Conservation (phyloP, 176 grass and related monocot species). For the Themeda triandra region DNA sequence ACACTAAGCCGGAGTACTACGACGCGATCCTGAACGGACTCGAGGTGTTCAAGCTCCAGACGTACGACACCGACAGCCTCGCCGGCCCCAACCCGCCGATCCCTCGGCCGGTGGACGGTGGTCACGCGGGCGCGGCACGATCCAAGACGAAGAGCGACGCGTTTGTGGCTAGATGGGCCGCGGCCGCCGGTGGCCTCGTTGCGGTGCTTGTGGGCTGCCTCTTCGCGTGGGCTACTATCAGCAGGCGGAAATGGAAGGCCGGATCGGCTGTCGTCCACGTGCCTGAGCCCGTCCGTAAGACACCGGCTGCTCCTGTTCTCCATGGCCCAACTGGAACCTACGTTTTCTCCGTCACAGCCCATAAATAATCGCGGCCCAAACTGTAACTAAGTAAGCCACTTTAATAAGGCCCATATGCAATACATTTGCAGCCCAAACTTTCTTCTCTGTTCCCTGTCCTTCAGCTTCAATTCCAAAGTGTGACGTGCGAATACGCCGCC, state of each 20-base stretch:
- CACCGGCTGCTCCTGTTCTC: neutral
- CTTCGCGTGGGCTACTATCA: neutral
- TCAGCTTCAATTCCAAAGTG: neutral
- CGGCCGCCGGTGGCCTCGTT: neutral
- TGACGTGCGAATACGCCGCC: neutral
- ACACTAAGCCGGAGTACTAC: slow-evolving; percentile 9
- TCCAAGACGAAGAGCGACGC: neutral
- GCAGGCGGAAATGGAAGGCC: neutral
- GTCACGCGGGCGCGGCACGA: neutral
- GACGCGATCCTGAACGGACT: slow-evolving; percentile 50
- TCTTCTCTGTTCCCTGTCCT: neutral
- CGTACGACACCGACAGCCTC: slow-evolving; percentile 16
- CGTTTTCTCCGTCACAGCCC: neutral
- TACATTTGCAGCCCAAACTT: neutral
- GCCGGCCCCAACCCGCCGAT: slow-evolving; percentile 19
- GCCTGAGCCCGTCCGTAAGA: neutral
- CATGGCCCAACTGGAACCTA: neutral
- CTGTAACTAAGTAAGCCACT: neutral
- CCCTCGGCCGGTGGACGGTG: neutral
- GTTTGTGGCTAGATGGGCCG: neutral
- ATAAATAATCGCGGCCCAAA: neutral
- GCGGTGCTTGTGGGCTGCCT: neutral
- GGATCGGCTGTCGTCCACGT: neutral
- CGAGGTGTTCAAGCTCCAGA: slow-evolving; percentile 56
- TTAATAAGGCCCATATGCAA: neutral